Evolutionary conservation across 108 stramenopile genomes (phyloP).

Genomic region (Skeletonema grethae): DNA sequence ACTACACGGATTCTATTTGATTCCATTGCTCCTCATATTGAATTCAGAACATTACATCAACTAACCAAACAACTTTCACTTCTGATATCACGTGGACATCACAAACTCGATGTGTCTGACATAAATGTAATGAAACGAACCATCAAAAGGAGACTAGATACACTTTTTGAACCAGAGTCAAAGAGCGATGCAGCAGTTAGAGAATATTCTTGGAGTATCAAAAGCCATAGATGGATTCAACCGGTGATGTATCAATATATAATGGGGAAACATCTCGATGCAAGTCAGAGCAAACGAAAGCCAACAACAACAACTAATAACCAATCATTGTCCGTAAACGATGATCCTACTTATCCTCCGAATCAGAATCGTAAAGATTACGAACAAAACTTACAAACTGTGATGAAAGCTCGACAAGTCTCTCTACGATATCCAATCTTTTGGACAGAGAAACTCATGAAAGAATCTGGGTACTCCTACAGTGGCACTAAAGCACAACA

Average conservation of each 20-base stretch:
- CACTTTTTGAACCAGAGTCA: conserved; percentile 20
- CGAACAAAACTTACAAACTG: conserved; percentile 17
- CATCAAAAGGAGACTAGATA: conserved; percentile 24
- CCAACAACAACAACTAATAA: not conserved
- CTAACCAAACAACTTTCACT: conserved; percentile 31
- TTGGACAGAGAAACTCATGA: conserved; percentile 30
- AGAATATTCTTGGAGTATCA: conserved; percentile 35
- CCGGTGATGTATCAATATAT: conserved; percentile 27
- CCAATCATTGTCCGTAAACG: conserved; percentile 10
- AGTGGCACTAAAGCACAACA: not conserved
- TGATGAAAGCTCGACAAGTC: conserved; percentile 39
- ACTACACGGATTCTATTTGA: conserved; percentile 39
- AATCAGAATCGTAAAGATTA: conserved; percentile 39
- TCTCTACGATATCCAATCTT: conserved; percentile 26
- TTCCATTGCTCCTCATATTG: conserved; percentile 43
- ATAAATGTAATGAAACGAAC: conserved; percentile 23
- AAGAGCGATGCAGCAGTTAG: not conserved
- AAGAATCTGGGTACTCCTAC: conserved; percentile 11
- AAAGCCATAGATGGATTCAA: conserved; percentile 41
- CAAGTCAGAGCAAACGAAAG: not conserved
- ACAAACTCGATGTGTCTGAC: conserved; percentile 12
- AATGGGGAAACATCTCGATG: conserved; percentile 34
- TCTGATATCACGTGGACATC: conserved; percentile 24
- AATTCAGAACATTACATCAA: conserved; percentile 31
- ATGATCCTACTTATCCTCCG: conserved; percentile 45